Evolutionary conservation across 176 grass and related monocot genomes (phyloP).

Genomic region (Lolium perenne): DNA sequence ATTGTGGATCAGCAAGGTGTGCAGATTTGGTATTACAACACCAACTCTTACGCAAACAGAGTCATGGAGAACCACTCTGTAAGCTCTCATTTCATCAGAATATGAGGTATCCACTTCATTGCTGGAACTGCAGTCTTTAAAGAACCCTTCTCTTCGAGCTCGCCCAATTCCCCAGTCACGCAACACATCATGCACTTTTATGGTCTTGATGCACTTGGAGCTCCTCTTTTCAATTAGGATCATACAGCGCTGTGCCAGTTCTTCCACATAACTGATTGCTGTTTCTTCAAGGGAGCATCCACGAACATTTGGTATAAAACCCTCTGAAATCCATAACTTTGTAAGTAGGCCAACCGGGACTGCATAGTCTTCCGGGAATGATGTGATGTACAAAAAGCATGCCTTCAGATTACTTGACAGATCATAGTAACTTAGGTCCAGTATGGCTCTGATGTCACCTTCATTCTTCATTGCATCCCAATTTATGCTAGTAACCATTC

Average conservation of each 20-base stretch:
- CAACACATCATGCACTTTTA: constrained; percentile 18
- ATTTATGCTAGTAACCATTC: constrained; percentile 17
- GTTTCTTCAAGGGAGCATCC: background rate
- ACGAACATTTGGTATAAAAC: constrained; percentile 9
- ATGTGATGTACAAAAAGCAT: constrained; percentile 33
- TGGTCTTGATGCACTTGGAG: background rate
- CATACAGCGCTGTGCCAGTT: constrained; percentile 21
- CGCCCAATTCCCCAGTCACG: constrained; percentile 16
- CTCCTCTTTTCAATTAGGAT: constrained; percentile 24
- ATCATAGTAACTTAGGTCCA: constrained; percentile 37
- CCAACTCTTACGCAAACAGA: background rate
- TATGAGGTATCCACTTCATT: constrained; percentile 25
- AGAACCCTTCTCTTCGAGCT: constrained; percentile 33
- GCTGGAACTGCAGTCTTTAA: constrained; percentile 17
- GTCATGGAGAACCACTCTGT: constrained; percentile 11
- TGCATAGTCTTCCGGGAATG: constrained; percentile 18
- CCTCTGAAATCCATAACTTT: constrained; percentile 25
- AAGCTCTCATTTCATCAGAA: constrained; percentile 31
- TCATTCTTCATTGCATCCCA: constrained; percentile 31
- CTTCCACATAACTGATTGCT: background rate
- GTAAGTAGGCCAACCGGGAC: constrained; percentile 18
- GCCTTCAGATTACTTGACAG: constrained; percentile 21
- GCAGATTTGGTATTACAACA: constrained; percentile 19
- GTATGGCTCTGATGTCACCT: constrained; percentile 25
- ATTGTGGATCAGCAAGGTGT: constrained; percentile 21